Conservation (phyloP, 1,284 basidiomycete genomes). For the Sanghuangporus sanghuang region DNA sequence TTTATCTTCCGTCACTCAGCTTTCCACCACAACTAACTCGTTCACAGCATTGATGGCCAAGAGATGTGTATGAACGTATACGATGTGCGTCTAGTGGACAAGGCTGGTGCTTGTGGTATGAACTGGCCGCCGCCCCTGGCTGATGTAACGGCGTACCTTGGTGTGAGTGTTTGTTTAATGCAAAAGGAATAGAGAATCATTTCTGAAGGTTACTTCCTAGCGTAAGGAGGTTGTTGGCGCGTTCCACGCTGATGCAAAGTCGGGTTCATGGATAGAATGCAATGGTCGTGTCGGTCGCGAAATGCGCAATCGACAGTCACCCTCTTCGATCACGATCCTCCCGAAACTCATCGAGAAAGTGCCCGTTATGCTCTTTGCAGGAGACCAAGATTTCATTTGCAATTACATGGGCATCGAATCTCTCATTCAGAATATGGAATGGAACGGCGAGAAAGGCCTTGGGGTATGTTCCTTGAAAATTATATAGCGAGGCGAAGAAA, state of each 20-base stretch:
- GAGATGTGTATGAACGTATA: conserved; percentile 92
- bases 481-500: not conserved
- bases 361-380: conserved; percentile 88
- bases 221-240: conserved; percentile 77
- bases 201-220: conserved; percentile 32
- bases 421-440: conserved; percentile 78
- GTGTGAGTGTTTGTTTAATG: conserved; percentile 43
- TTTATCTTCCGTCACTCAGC: not conserved
- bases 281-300: conserved; percentile 60
- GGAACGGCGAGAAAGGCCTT: conserved; percentile 79
- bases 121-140: conserved; percentile 94
- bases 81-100: conserved; percentile 86
- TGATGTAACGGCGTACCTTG: conserved; percentile 76
- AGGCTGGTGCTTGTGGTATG: conserved; percentile 89
- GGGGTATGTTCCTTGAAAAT: conserved; percentile 50
- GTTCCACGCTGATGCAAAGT: conserved; percentile 77
- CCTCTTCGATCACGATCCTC: conserved; percentile 74
- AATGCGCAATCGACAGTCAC: conserved; percentile 53
- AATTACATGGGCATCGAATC: conserved; percentile 90
- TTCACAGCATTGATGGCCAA: conserved; percentile 59
- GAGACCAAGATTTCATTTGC: conserved; percentile 95
- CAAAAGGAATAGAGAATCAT: not conserved
- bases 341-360: conserved; percentile 78
- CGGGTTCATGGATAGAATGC: conserved; percentile 90
- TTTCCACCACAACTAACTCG: conserved; percentile 1